Base-by-base conservation (phyloP, 768 basidiomycete genomes). In the Mycena capillaripes region DNA sequence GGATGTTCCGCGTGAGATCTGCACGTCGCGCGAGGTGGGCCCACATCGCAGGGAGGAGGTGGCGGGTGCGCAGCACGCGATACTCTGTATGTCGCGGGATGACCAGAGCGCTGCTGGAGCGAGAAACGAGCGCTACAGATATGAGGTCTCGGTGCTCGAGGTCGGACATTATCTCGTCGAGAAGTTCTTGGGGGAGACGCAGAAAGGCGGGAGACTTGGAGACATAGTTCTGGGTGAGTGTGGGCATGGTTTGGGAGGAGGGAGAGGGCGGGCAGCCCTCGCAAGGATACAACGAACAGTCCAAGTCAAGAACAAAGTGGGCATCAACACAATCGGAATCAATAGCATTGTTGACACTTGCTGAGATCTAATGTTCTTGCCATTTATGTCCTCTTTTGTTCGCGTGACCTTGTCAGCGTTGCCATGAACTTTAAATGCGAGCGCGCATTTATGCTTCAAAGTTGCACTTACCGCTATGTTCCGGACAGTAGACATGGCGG, bases 11-110 rank as follows among this genome's bases (percentile, higher is more conserved):
- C 50, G 87, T 79, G 8, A 89, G 82, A 76, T 88, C 87, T n/a
- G 84, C 79, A 29, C 87, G 84, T 56, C 81, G 79, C 21, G 87
- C 86, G n/a, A 89, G 84, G 74, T 89, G 88, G 0, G 84, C 85
- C 87, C 88, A 89, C 74, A 89, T 78, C 23, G 79, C 77, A 17
- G 85, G 84, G 55, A 80, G 75, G 2, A 82, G 78, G 36, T 84
- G 80, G 10, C 86, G 82, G n/a, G 86, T 80, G 32, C 86, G 85
- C 69, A 89, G 79, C 63, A 85, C 80, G 59, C 88, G 85, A 78
- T 89, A 89, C 71, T 89, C 82, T 25, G 82, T 86, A 66, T 89
- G 88, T n/a, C 82, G 76, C 32, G 88, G 88, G 50, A 87, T 83
- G 48, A 85, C 82, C 61, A 85, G 74, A 21, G 73, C 76, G 61